Percentiles rank a stretch among this genome's conserved stretches.
phyloP scores from a whole-genome alignment of 768 basidiomycete species.

The Crepidotus variabilis region DNA sequence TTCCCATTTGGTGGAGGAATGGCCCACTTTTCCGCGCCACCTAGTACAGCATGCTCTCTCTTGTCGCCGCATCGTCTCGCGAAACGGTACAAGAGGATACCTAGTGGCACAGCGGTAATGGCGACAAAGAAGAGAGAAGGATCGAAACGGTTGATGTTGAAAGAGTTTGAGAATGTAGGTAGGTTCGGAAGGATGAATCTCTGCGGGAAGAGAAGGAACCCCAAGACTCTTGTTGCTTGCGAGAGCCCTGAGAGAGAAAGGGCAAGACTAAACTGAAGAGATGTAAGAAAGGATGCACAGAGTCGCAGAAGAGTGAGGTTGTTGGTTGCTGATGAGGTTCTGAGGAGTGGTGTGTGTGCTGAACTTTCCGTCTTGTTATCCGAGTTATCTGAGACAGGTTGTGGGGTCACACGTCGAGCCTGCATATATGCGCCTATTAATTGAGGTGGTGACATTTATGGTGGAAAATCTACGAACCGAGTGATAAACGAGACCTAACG shows the following conservation, averaged over 20 bases:
- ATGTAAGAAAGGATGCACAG: slow-evolving; percentile 37
- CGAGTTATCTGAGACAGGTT: neutral
- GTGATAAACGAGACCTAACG: neutral
- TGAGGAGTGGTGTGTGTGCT: slow-evolving; percentile 9
- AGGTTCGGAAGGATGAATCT: neutral
- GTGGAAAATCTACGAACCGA: neutral
- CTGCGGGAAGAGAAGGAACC: slow-evolving; percentile 50
- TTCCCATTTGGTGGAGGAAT: slow-evolving; percentile 31
- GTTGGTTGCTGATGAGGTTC: slow-evolving; percentile 6
- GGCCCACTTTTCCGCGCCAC: slow-evolving; percentile 24
- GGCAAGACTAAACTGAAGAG: slow-evolving; percentile 49
- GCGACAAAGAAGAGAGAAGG: slow-evolving; percentile 54
- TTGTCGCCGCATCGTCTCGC: slow-evolving; percentile 27
- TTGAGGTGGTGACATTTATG: neutral
- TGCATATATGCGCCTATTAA: neutral
- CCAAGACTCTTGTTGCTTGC: slow-evolving; percentile 43
- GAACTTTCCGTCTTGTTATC: slow-evolving; percentile 3
- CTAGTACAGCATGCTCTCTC: neutral
- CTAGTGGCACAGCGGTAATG: slow-evolving; percentile 44
- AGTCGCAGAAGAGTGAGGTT: slow-evolving; percentile 26
- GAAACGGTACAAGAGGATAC: slow-evolving; percentile 39
- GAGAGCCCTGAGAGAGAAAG: slow-evolving; percentile 52
- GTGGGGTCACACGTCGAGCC: neutral
- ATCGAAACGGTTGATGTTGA: slow-evolving; percentile 37
- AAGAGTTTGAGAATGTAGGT: neutral